Evolutionary conservation across 208 protist genomes (phyloP), one percentile per base, ranked within the genome.

Genomic region (Crithidia sp.): DNA sequence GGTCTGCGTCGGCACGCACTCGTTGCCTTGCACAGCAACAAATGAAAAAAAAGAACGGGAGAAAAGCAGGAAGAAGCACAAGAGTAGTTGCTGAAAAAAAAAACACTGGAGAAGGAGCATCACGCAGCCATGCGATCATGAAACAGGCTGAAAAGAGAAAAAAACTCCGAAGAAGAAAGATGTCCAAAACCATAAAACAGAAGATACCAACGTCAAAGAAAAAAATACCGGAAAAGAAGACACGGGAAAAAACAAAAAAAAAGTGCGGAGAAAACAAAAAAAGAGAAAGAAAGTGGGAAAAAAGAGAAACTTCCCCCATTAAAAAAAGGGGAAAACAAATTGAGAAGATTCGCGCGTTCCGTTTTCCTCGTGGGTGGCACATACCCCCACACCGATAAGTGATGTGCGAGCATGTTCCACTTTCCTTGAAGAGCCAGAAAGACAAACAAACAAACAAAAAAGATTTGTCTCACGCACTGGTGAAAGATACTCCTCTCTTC

Each of bases 1-100:
- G 49, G 64, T 69, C 64, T 17, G 52, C 64, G 16, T 39, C 3
- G 40, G 50, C 40, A 47, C 44, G 37, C 64, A 57, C 52, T 59
- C 64, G 45, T 50, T 69, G 37, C n/a, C 14, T 12, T 7, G 16
- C 14, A 55, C 14, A 55, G 16, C 50, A 55, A 55, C 6, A 55
- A 55, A 55, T 17, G 8, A 17, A 12, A 55, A 55, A 55, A 17
- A 17, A 55, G 16, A 55, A 17, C 16, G n/a, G 50, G n/a, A 55
- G 16, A 55, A 55, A 12, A 55, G 8, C 14, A 55, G 8, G 6
- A 55, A 55, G 9, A 49, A 49, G 9, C 7, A 49, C 45, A 49
- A 49, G 9, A 49, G 2, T 10, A 10, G 10, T 49, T 6, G 10
- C 44, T 13, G 44, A 55, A 55, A 55, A 12, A 55, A 19, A 55